Base-by-base conservation (phyloP, 306 rosid genomes). In the Alnus rubra region DNA sequence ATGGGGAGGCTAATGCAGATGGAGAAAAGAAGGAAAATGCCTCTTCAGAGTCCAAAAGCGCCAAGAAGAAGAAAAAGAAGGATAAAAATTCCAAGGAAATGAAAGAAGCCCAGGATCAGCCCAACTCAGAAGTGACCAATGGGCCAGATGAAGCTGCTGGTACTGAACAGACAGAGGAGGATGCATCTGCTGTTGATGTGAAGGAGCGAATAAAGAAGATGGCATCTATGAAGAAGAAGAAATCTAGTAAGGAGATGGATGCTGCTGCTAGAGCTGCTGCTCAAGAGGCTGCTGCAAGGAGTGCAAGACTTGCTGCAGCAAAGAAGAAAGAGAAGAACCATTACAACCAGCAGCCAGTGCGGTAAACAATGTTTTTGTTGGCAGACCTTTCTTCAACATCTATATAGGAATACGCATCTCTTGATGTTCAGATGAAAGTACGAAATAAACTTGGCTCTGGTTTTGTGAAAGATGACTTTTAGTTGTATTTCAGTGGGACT, bases 261-360 rank as follows among this genome's bases (percentile, higher is more conserved):
- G 89, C 82, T 78, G 91, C 96, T 52, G 93, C 94, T 48, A 86
- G 83, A 87, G 97, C 96, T 81, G 98, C 98, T 39, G 88, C 97
- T 63, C 91, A 89, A 58, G 97, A 95, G 85, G 98, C 98, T 55
- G 97, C 92, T 30, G 96, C 94, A 35, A 90, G 99, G 91, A 83
- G 65, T 8, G 98, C 98, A 65, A 90, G 53, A 83, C 96, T 93
- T 53, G 97, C 94, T 60, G 96, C 97, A 0, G 94, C 97, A 0
- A 95, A 95, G 89, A 95, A 95, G 89, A 95, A 91, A 75, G 98
- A 93, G 88, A 95, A 95, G 90, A 90, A 70, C 83, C 99, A 95
- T 85, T 95, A 93, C 80, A 95, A 93, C 80, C 97, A 95, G 82
- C 99, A 93, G 73, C 99, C 96, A 1, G 84, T 91, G 78, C 94